Conservation (phyloP, 305 asterid species). For the Solanum chacoense region DNA sequence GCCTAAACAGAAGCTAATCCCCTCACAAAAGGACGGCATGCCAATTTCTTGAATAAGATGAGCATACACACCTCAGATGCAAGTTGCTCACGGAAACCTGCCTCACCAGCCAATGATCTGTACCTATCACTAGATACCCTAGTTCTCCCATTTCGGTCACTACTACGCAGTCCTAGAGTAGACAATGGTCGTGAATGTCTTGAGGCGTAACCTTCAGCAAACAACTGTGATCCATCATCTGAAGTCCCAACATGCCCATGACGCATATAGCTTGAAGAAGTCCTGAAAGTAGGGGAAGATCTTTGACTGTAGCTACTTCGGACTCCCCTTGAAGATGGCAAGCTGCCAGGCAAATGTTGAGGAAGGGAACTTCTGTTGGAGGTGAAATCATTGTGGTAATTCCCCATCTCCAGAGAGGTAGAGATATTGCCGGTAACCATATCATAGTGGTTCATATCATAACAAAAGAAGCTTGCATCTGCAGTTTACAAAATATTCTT, state of each 20-base stretch:
- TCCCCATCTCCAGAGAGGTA: conserved; percentile 34
- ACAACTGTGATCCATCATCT: conserved; percentile 41
- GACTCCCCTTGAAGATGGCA: conserved; percentile 43
- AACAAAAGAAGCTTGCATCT: conserved; percentile 42
- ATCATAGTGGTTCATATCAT: conserved; percentile 31
- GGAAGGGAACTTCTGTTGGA: conserved; percentile 23
- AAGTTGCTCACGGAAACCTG: conserved; percentile 34
- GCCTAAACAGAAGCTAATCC: background rate
- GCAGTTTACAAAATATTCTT: conserved; percentile 14
- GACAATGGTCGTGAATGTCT: conserved; percentile 37
- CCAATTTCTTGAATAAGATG: background rate
- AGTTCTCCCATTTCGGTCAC: conserved; percentile 38
- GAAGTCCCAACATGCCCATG: conserved; percentile 32
- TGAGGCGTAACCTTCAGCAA: conserved; percentile 34
- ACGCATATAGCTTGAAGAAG: conserved; percentile 42
- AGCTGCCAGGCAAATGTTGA: conserved; percentile 21
- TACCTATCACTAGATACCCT: conserved; percentile 34
- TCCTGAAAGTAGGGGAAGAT: conserved; percentile 36
- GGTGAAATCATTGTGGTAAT: conserved; percentile 29
- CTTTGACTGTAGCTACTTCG: conserved; percentile 41
- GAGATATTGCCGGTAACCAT: conserved; percentile 26
- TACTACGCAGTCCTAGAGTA: conserved; percentile 27
- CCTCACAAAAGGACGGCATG: background rate
- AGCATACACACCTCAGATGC: conserved; percentile 46
- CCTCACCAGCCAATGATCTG: conserved; percentile 32